Percentiles rank a stretch among this genome's conserved stretches.
These are phyloP conservation scores for Mycena amicta DNA, from an alignment of 768 basidiomycete genomes.

Conservation along the genomic window DNA sequence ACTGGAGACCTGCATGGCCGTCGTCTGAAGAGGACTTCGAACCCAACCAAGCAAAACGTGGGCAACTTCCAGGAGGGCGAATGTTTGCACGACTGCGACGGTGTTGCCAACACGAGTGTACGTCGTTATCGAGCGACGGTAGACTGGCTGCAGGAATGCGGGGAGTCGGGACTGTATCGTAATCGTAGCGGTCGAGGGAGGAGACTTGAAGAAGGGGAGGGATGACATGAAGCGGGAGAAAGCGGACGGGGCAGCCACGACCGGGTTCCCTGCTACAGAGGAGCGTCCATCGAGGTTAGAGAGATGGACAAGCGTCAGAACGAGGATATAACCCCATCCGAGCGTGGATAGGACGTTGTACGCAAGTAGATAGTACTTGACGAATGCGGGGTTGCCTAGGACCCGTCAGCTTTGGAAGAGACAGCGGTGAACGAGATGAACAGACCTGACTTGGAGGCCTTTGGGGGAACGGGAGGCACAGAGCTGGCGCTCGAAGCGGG, in stretches of 20 bases:
- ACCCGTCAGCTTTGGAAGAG: not conserved
- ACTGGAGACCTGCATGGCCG: slow-evolving; percentile 77
- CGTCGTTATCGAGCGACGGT: slow-evolving; percentile 56
- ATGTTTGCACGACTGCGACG: slow-evolving; percentile 78
- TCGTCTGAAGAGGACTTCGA: slow-evolving; percentile 72
- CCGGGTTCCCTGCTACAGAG: slow-evolving; percentile 25
- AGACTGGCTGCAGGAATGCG: slow-evolving; percentile 41
- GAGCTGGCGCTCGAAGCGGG: slow-evolving; percentile 1
- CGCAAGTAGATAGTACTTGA: slow-evolving; percentile 66
- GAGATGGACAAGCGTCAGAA: slow-evolving; percentile 54
- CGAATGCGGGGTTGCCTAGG: slow-evolving; percentile 20
- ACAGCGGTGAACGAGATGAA: not conserved
- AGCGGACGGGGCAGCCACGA: slow-evolving; percentile 38
- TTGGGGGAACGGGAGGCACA: slow-evolving; percentile 18
- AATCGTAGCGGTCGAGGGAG: slow-evolving; percentile 24
- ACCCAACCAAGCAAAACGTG: slow-evolving; percentile 84
- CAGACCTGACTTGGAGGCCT: slow-evolving; percentile 15
- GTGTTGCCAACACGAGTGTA: slow-evolving; percentile 61
- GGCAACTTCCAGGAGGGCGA: slow-evolving; percentile 80
- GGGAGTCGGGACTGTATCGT: slow-evolving; percentile 43
- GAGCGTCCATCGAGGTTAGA: slow-evolving; percentile 45
- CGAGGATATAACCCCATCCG: slow-evolving; percentile 77
- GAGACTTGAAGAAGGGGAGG: slow-evolving; percentile 38
- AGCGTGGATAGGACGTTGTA: slow-evolving; percentile 80
- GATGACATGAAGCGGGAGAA: slow-evolving; percentile 37